Conservation (phyloP, 78 protist species). For the Tieghemostelium lacteum region DNA sequence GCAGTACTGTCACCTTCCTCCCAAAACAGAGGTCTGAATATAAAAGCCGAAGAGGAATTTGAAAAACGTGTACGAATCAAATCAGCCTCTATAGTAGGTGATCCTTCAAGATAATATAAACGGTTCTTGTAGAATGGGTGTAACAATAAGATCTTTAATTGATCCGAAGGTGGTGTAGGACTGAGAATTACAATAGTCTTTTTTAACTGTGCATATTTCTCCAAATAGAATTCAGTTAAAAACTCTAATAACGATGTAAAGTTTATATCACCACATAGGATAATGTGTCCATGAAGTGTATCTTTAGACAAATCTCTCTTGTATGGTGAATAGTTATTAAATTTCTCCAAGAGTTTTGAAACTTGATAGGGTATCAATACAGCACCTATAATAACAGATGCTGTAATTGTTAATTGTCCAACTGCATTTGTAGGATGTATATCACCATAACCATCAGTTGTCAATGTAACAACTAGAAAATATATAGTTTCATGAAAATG, state of each 20-base stretch:
- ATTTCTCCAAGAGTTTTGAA: constrained; percentile 56
- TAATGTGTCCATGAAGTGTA: constrained; percentile 66
- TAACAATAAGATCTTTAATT: constrained; percentile 39
- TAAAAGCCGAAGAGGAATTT: constrained; percentile 45
- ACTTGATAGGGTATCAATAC: constrained; percentile 78
- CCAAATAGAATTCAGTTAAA: constrained; percentile 72
- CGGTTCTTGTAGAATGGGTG: constrained; percentile 76
- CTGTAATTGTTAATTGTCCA: constrained; percentile 56
- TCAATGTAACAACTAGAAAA: constrained; percentile 70
- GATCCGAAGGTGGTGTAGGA: constrained; percentile 64
- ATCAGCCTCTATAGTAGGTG: constrained; percentile 66
- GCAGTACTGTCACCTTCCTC: constrained; percentile 63
- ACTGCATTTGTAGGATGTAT: constrained; percentile 77
- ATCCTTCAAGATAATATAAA: constrained; percentile 52
- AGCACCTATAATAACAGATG: constrained; percentile 53
- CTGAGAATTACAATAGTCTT: constrained; percentile 60
- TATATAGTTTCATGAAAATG: constrained; percentile 62
- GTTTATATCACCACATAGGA: constrained; percentile 72
- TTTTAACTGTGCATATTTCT: constrained; percentile 62
- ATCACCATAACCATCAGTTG: constrained; percentile 80
- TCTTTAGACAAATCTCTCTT: constrained; percentile 64
- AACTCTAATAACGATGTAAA: constrained; percentile 71
- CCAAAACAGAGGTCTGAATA: constrained; percentile 73
- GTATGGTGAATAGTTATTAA: constrained; percentile 66
- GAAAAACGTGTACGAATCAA: constrained; percentile 41